Percentiles rank a stretch among this genome's conserved stretches.
Evolutionary conservation across 2,329 filamentous ascomycete genomes (phyloP).

Genomic region (Metarhizium robertsii): DNA sequence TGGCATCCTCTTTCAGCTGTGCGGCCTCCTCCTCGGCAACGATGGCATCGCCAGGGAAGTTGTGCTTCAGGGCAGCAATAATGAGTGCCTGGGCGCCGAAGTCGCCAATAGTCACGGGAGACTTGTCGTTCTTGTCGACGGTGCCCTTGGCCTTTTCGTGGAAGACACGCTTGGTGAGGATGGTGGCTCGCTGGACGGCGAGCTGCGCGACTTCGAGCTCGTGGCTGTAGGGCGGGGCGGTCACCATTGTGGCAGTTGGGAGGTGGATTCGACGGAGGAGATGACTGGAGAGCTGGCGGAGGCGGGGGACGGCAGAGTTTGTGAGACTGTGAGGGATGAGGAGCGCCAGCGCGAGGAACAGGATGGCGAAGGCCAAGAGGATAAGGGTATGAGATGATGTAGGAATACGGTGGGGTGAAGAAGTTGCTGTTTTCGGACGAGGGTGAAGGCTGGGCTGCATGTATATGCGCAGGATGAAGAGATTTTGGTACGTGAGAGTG

Average conservation of each 20-base stretch:
- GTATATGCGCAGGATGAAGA: background rate
- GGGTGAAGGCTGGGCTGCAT: background rate
- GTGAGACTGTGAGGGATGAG: constrained; percentile 10
- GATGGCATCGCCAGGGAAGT: constrained; percentile 84
- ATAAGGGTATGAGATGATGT: background rate
- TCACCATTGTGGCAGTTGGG: constrained; percentile 22
- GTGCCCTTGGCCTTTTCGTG: constrained; percentile 90
- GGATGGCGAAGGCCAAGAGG: background rate
- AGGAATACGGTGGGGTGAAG: background rate
- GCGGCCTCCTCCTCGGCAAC: constrained; percentile 92
- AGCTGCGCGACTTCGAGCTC: constrained; percentile 80
- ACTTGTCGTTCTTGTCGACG: constrained; percentile 82
- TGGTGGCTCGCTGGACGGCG: constrained; percentile 69
- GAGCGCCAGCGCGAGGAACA: constrained; percentile 19
- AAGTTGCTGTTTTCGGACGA: background rate
- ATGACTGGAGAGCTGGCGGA: constrained; percentile 9
- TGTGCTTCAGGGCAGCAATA: constrained; percentile 78
- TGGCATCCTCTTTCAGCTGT: constrained; percentile 61
- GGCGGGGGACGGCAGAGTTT: constrained; percentile 15
- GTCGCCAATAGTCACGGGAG: constrained; percentile 94
- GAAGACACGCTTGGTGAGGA: constrained; percentile 45
- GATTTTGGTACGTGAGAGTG: no score
- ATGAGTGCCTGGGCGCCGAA: constrained; percentile 97
- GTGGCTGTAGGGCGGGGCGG: constrained; percentile 49
- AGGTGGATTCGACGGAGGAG: constrained; percentile 8